Base-by-base conservation (phyloP, 23 red algal species). In the Gracilaria vermiculophylla region DNA sequence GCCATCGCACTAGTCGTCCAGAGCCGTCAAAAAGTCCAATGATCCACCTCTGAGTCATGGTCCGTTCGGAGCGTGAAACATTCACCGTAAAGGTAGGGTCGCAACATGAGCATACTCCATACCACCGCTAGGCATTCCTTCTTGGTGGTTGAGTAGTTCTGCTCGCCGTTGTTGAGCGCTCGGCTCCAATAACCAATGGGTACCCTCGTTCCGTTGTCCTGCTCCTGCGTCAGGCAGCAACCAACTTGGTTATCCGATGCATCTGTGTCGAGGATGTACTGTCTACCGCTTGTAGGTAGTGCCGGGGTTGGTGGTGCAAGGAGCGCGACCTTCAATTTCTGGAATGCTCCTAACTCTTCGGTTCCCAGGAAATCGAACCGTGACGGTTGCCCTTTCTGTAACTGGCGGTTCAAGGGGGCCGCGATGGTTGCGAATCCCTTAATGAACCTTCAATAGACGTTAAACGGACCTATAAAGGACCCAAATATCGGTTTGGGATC, bases 181-280 rank as follows among this genome's bases (percentile, higher is more conserved):
- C 55, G 0, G 57, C 73, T 90, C 70, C 61, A 67, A 41, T 90
- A 90, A 35, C 73, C 72, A 64, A 90, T 70, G 0, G 53, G 74
- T 50, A 47, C 29, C 33, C 40, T 53, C 28, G 58, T 39, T 16
- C 60, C 57, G 0, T 69, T 47, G 10, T 50, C 56, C 17, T 67
- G 53, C 36, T 83, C 12, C 36, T 83, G 80, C 80, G 70, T 62
- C 7, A 83, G 36, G 42, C 37, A 70, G 64, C 64, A 83, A 5
- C 60, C 80, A 27, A 83, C 47, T 45, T 69, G 58, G 16, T 17
- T 12, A 0, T 48, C 57, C 16, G 35, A 69, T 2, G 80, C 80
- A 52, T 83, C 60, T 2, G 54, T 83, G 23, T 83, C 54, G 2
- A 83, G 16, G 9, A 17, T 66, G 16, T 66, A 83, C 6, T 5